Conservation (phyloP, 345 rosid genomes). For the Euclidium syriacum region DNA sequence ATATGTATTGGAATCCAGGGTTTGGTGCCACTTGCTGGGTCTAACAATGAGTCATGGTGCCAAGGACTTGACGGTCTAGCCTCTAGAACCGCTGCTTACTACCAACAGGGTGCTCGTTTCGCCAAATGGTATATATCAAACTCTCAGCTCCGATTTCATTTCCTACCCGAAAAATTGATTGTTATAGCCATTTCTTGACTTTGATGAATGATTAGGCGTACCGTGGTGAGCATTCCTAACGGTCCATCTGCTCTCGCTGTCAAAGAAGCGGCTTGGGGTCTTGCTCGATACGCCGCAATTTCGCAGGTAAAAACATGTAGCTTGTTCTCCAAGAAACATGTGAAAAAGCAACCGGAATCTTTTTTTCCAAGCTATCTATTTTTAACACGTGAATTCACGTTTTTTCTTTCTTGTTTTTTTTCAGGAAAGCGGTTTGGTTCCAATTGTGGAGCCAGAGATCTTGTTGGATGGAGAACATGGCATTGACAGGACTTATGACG, state of each 20-base stretch:
- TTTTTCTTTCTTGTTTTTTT: constrained; percentile 6
- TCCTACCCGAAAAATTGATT: not conserved
- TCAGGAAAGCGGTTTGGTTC: constrained; percentile 95
- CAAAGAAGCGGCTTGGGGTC: constrained; percentile 99
- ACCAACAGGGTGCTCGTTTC: constrained; percentile 98
- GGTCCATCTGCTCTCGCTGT: constrained; percentile 95
- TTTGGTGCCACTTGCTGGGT: constrained; percentile 91
- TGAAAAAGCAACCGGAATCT: not conserved
- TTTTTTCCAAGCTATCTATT: not conserved
- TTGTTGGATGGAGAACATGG: constrained; percentile 93
- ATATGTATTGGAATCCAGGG: constrained; percentile 48
- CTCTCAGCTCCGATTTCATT: not conserved
- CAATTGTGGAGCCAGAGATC: constrained; percentile 99
- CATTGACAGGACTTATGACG: constrained; percentile 90
- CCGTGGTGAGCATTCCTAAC: constrained; percentile 97
- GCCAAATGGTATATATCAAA: constrained; percentile 72
- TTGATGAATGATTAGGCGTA: constrained; percentile 59
- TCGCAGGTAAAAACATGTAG: constrained; percentile 50
- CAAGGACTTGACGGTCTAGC: constrained; percentile 98
- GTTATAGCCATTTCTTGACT: not conserved
- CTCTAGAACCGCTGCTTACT: constrained; percentile 94
- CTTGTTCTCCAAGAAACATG: constrained; percentile 8
- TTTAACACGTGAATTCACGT: not conserved
- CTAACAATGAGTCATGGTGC: constrained; percentile 97
- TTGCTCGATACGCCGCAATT: constrained; percentile 93